phyloP scores from a whole-genome alignment of 495 filamentous ascomycete species.

The Podospora sp. region DNA sequence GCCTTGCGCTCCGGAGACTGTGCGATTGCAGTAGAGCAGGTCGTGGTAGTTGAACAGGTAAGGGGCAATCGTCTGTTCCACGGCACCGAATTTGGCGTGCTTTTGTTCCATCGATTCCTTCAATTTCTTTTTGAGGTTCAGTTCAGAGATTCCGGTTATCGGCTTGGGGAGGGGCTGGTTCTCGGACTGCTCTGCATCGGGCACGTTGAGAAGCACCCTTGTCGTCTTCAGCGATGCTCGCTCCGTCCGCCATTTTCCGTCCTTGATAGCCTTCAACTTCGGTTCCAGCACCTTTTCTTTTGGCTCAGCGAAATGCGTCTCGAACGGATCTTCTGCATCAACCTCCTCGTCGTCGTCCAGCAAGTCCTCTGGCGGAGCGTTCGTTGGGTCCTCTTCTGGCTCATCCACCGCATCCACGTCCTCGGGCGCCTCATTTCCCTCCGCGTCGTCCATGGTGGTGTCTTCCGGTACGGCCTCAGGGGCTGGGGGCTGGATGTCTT shows the following conservation, averaged over 20 bases:
- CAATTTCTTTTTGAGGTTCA: conserved; percentile 65
- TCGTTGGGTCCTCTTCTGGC: conserved; percentile 49
- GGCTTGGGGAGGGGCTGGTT: conserved; percentile 28
- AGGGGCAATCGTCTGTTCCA: conserved; percentile 58
- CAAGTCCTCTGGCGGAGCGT: conserved; percentile 38
- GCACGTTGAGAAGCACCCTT: conserved; percentile 42
- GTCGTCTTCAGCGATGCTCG: conserved; percentile 47
- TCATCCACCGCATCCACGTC: conserved; percentile 33
- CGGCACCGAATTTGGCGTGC: conserved; percentile 47
- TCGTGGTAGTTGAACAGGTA: conserved; percentile 79
- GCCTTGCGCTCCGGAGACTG: conserved; percentile 61
- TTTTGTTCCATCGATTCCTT: conserved; percentile 34
- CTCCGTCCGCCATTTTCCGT: conserved; percentile 61
- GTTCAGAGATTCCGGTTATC: conserved; percentile 43
- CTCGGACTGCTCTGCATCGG: conserved; percentile 31
- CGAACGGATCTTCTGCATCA: conserved; percentile 71
- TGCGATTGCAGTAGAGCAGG: conserved; percentile 74
- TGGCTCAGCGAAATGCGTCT: conserved; percentile 71
- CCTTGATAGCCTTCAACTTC: conserved; percentile 55
- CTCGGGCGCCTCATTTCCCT: conserved; percentile 28
- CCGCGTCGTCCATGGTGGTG: conserved; percentile 18
- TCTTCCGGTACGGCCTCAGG: conserved; percentile 21
- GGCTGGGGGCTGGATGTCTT: conserved; percentile 16
- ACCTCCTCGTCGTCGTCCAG: conserved; percentile 55
- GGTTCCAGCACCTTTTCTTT: conserved; percentile 58